Evolutionary conservation across 2,329 filamentous ascomycete genomes (phyloP), one percentile per base, ranked within the genome.

Genomic region (Chalaropsis ovoidea): DNA sequence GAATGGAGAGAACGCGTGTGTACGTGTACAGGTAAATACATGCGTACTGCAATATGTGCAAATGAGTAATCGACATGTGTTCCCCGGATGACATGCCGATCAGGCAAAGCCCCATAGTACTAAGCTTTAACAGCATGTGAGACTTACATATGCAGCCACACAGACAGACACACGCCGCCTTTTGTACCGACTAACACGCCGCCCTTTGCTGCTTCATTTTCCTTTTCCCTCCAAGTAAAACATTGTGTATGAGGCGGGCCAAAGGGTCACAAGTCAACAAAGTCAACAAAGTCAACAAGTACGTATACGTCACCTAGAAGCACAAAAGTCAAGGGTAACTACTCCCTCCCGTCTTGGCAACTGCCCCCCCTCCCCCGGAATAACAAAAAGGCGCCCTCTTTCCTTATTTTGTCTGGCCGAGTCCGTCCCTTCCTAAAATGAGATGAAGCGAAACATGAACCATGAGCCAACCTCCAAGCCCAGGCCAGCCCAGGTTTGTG

Each of bases 311-410:
- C 42, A 43, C 42, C 42, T 3, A 13, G 13, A n/a, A 43, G 42
- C 42, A 43, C 42, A 43, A 10, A 43, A 43, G 7, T 3, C 7
- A 13, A 43, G 15, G 52, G 27, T 56, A 31, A 56, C 52, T 27
- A 56, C 52, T 56, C 52, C 52, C 52, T 56, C 52, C 52, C 52
- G 52, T 56, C 52, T 56, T 56, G 52, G 52, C 52, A 56, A 22
- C 11, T 31, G 22, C 11, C 11, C 42, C 42, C 17, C 42, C 42
- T n/a, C 42, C 42, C 17, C 42, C 42, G 52, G 22, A 56, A 35
- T 56, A 56, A 49, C 45, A 49, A 49, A 49, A 49, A 49, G 19
- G 45, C 19, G 45, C 52, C 7, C 52, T 56, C 24, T 31, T 56
- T 56, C 24, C 52, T 31, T 31, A 22, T 31, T 10, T 31, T 56